Evolutionary conservation across 257 asterid species (phyloP).

Genomic region (Jasminum sambac): DNA sequence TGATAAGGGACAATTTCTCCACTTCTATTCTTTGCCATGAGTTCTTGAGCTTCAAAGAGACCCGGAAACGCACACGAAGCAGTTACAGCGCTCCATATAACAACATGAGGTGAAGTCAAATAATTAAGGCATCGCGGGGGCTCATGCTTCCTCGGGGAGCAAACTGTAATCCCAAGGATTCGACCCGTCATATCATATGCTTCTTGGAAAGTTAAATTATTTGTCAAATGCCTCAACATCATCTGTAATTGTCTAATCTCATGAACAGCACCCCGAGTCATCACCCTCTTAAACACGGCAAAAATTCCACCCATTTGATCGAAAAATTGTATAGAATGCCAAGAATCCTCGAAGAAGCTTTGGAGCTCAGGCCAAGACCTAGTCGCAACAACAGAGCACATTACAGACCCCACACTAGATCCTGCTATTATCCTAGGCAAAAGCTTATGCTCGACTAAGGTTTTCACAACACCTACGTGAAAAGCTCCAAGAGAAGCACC

Average conservation of each 20-base stretch:
- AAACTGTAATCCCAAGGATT: conserved; percentile 83
- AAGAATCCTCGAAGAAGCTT: conserved; percentile 86
- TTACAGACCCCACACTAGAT: conserved; percentile 91
- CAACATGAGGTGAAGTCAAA: conserved; percentile 97
- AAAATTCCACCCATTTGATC: conserved; percentile 88
- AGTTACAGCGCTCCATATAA: conserved; percentile 97
- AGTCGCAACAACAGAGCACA: conserved; percentile 86
- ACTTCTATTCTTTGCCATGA: conserved; percentile 90
- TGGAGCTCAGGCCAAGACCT: conserved; percentile 98
- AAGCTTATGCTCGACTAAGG: conserved; percentile 86
- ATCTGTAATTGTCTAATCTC: conserved; percentile 86
- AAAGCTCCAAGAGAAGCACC: conserved; percentile 97
- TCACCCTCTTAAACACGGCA: conserved; percentile 73
- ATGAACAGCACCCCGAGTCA: conserved; percentile 85
- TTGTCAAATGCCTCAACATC: conserved; percentile 78
- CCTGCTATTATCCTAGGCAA: conserved; percentile 94
- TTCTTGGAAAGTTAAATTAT: conserved; percentile 91
- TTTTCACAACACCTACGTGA: conserved; percentile 88
- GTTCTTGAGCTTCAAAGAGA: conserved; percentile 95
- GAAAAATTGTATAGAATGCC: conserved; percentile 83
- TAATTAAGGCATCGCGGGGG: conserved; percentile 98
- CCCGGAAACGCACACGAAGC: conserved; percentile 99
- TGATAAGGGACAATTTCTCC: conserved; percentile 96
- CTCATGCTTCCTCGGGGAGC: conserved; percentile 96
- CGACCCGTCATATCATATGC: conserved; percentile 99